phyloP scores from a whole-genome alignment of 2,329 filamentous ascomycete species.

The Phoma sp. region DNA sequence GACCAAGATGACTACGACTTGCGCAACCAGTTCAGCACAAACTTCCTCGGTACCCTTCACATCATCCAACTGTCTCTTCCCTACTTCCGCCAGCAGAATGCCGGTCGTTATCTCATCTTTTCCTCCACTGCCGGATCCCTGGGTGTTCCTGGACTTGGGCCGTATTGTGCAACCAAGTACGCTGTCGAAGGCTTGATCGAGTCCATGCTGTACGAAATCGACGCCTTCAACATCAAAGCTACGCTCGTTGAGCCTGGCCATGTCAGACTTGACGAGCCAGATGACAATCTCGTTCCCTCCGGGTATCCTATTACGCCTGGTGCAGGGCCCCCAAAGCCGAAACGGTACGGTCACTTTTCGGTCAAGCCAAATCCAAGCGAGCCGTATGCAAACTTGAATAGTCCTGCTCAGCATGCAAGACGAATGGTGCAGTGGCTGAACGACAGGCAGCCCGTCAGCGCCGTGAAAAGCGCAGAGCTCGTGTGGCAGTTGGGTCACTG shows the following conservation, averaged over 20 bases:
- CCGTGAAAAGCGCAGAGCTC: slow-evolving; percentile 89
- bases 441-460: slow-evolving; percentile 89
- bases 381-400: slow-evolving; percentile 77
- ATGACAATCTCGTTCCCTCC: slow-evolving; percentile 50
- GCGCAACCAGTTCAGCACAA: slow-evolving; percentile 95
- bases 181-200: slow-evolving; percentile 95
- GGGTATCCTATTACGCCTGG: slow-evolving; percentile 36
- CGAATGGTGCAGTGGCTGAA: slow-evolving; percentile 94
- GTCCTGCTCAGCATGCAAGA: slow-evolving; percentile 86
- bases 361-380: slow-evolving; percentile 81
- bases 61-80: slow-evolving; percentile 89
- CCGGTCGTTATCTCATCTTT: slow-evolving; percentile 90
- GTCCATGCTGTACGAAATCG: slow-evolving; percentile 94
- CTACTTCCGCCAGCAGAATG: slow-evolving; percentile 77
- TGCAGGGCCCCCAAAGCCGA: slow-evolving; percentile 57
- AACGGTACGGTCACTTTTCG: slow-evolving; percentile 89
- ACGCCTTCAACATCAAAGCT: slow-evolving; percentile 88
- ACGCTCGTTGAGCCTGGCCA: slow-evolving; percentile 92
- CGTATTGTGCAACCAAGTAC: slow-evolving; percentile 97
- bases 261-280: slow-evolving; percentile 82
- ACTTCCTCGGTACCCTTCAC: slow-evolving; percentile 94
- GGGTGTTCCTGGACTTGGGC: slow-evolving; percentile 90
- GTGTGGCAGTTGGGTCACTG: slow-evolving; percentile 95
- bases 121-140: slow-evolving; percentile 89
- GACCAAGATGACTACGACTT: slow-evolving; percentile 96